phyloP scores from a whole-genome alignment of 352 stramenopile genomes.

The Phytophthora melonis region DNA sequence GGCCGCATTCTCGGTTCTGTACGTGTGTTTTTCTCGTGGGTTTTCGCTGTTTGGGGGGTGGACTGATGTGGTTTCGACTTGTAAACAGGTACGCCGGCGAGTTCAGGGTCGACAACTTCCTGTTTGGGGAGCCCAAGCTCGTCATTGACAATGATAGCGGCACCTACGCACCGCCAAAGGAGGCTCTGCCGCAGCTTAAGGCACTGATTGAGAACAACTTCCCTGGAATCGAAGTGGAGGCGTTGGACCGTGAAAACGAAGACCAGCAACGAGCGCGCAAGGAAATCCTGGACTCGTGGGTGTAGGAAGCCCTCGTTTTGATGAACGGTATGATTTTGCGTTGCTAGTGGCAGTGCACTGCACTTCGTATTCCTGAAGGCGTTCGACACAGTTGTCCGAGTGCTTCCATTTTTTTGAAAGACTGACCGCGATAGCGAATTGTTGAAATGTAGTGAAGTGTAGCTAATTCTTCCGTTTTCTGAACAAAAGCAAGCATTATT shows the following conservation, averaged over 20 bases:
- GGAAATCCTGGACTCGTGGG: conserved; percentile 43
- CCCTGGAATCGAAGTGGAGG: conserved; percentile 41
- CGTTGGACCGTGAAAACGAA: conserved; percentile 40
- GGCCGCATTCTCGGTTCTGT: conserved; percentile 47
- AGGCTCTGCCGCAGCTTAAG: conserved; percentile 39
- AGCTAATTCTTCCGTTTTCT: no score
- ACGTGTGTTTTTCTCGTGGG: conserved; percentile 3
- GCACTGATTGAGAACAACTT: conserved; percentile 54
- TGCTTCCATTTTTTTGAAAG: background rate
- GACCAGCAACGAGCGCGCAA: conserved; percentile 33
- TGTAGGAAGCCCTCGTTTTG: conserved; percentile 16
- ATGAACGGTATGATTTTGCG: background rate
- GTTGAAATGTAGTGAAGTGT: no score
- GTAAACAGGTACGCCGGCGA: conserved; percentile 46
- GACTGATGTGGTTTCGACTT: conserved; percentile 4
- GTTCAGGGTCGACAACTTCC: conserved; percentile 39
- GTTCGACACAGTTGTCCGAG: background rate
- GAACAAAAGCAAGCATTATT: no score
- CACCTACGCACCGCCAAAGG: conserved; percentile 50
- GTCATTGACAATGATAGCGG: conserved; percentile 56
- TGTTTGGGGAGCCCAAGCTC: conserved; percentile 43
- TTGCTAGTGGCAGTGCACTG: background rate
- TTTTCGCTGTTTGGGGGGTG: background rate
- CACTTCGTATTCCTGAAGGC: background rate
- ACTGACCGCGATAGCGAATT: no score